Base-by-base conservation (phyloP, 495 filamentous ascomycete species). In the Cercophora samala region DNA sequence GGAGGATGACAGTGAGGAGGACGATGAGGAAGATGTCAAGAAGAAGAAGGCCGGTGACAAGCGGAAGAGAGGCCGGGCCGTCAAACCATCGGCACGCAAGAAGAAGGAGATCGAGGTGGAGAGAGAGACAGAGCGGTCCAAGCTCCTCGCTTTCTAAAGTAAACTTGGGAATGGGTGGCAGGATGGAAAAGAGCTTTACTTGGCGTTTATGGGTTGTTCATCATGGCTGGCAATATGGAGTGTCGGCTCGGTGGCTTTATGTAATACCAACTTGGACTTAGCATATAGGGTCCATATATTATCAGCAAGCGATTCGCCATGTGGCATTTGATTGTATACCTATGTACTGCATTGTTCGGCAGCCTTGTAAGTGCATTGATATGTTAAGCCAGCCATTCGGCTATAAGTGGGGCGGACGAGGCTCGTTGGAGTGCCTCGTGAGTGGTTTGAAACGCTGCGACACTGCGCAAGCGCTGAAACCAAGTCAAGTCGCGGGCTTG, bases 61-160 rank as follows among this genome's bases (percentile, higher is more conserved):
- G 83, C 80, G 90, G 74, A 93, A 92, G 85, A 83, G 83, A 70
- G 81, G 78, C 42, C 73, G 78, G 66, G 83, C 83, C 29, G 79
- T 86, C 26, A 83, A 83, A 67, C 69, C 79, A 53, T 86, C 87
- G 76, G 82, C 88, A 42, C 84, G 88, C 82, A 91, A 91, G 81
- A 82, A 81, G 32, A 81, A 87, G 69, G 90, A 91, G 79, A 87
- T 91, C 66, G 90, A 93, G 78, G 89, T 90, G 67, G 89, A 91
- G 71, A 84, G 83, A 13, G 89, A 91, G 75, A 82, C 76, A 29
- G 78, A 80, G 51, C 70, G 74, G 73, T 58, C 71, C 65, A 76
- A 75, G 60, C 63, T 82, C 67, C 74, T 82, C 63, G 79, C 77
- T 21, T 83, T 82, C 63, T 83, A 81, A 65, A 62, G 23, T 37